Evolutionary conservation across 2,329 filamentous ascomycete genomes (phyloP), one percentile per base, ranked within the genome.

Genomic region (Sporothrix globosa): DNA sequence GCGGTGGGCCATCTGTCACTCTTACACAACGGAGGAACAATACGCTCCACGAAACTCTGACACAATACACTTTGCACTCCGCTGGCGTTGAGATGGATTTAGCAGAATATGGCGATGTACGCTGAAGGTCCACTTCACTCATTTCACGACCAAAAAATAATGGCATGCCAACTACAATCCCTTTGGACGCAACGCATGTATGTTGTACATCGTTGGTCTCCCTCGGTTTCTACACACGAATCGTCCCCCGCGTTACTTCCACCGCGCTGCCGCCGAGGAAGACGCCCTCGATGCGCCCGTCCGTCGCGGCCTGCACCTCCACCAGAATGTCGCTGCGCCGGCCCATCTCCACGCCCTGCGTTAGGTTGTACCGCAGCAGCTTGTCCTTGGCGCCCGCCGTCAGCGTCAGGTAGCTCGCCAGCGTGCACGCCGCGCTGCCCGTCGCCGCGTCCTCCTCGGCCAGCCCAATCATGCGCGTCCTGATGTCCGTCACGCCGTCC

Each of bases 281-380:
- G 21, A 79, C 70, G 61, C 76, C 74, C 71, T 76, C 74, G 11
- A 79, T 69, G 21, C 70, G 70, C 21, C 48, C 65, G 19, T 69
- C 67, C 11, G 27, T 34, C 24, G 65, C 60, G 13, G 72, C 66
- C 39, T 69, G 69, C n/a, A 85, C 80, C 69, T 84, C 81, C 48
- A 87, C 82, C 52, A 77, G 75, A 63, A 87, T 87, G 65, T 83
- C 79, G 75, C 86, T 88, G 77, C 80, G 80, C 73, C 88, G 79
- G 6, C 88, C 88, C 86, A 91, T 90, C 79, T 91, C 89, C 11
- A 90, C 87, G 0, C 89, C 90, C 79, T 91, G 89, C 71, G 85
- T 85, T 73, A 91, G 80, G 70, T 83, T 80, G 73, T 86, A 89
- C 56, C 60, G 63, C 11, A 56, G 21, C 66, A 50, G 24, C 13